Percentiles rank a stretch among this genome's conserved stretches.
phyloP scores from a whole-genome alignment of 2,329 filamentous ascomycete species.

The Monosporascus ibericus region DNA sequence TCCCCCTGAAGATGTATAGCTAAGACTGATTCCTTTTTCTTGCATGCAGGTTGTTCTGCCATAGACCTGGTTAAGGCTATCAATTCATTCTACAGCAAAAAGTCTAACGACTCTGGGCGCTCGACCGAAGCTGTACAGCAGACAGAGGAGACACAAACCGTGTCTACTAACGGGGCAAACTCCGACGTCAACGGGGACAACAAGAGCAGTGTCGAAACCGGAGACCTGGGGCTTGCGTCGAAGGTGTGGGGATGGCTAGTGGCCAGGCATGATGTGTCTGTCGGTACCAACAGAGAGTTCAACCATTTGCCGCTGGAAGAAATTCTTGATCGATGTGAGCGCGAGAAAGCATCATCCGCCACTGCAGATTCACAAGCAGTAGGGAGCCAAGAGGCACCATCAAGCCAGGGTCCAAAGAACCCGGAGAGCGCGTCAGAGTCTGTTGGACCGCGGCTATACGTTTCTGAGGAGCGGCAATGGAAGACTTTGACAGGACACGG shows the following conservation, averaged over 20 bases:
- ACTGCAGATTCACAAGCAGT: background rate
- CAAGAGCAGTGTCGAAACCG: slow-evolving; percentile 1
- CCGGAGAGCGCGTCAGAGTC: background rate
- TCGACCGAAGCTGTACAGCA: background rate
- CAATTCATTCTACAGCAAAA: slow-evolving; percentile 16
- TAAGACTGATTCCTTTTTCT: background rate
- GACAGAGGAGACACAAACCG: background rate
- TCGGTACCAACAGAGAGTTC: slow-evolving; percentile 29
- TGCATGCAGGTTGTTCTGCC: slow-evolving; percentile 20
- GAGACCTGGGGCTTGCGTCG: slow-evolving; percentile 29
- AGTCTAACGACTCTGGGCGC: background rate
- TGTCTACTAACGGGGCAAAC: background rate
- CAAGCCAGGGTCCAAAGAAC: slow-evolving; percentile 1
- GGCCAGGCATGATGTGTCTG: slow-evolving; percentile 32
- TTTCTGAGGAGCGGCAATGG: slow-evolving; percentile 53
- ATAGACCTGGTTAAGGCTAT: slow-evolving; percentile 19
- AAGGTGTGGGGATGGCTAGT: slow-evolving; percentile 37
- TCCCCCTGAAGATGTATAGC: background rate
- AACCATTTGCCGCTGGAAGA: slow-evolving; percentile 34
- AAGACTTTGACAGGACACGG: slow-evolving; percentile 53
- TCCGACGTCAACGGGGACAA: slow-evolving; percentile 1
- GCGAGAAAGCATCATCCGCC: slow-evolving; percentile 8
- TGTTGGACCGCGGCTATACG: slow-evolving; percentile 32
- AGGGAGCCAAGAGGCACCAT: slow-evolving; percentile 1
- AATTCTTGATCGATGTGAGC: slow-evolving; percentile 31